Evolutionary conservation across 2,329 filamentous ascomycete species (phyloP).

Genomic region (Aspergillus hiratsukae): DNA sequence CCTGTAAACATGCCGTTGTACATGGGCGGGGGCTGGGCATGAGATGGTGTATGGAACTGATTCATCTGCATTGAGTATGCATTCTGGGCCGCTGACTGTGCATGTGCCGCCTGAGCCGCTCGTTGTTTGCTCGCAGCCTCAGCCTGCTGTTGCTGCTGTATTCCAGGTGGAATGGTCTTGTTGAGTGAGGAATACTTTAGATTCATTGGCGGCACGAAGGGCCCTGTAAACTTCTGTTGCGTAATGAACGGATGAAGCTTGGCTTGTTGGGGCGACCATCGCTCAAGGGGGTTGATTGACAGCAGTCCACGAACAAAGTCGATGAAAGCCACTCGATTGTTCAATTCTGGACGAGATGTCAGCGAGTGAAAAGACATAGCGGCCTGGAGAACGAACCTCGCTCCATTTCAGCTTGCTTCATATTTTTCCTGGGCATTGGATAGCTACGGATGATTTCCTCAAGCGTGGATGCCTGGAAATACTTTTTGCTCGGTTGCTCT

Average conservation of each 20-base stretch:
- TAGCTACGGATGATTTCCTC: constrained; percentile 98
- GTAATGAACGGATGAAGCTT: constrained; percentile 98
- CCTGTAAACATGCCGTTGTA: constrained; percentile 75
- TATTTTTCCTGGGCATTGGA: constrained; percentile 97
- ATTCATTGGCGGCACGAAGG: constrained; percentile 96
- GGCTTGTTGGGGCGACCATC: constrained; percentile 97
- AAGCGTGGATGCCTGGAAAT: constrained; percentile 89
- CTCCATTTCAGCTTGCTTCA: constrained; percentile 96
- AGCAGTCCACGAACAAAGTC: constrained; percentile 93
- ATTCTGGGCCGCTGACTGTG: constrained; percentile 62
- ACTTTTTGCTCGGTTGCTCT: constrained; percentile 99
- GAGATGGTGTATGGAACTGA: constrained; percentile 48
- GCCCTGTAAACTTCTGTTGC: constrained; percentile 92
- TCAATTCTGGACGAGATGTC: constrained; percentile 70
- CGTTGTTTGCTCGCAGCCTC: constrained; percentile 92
- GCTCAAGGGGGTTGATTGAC: constrained; percentile 90
- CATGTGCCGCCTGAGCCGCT: constrained; percentile 62
- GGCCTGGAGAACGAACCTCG: constrained; percentile 58
- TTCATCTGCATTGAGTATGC: constrained; percentile 64
- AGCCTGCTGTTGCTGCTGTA: constrained; percentile 92
- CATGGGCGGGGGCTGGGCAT: constrained; percentile 56
- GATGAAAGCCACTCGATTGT: constrained; percentile 94
- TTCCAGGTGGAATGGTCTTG: constrained; percentile 84
- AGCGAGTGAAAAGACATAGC: constrained; percentile 8
- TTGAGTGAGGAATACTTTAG: constrained; percentile 81